phyloP scores from a whole-genome alignment of 148 eudicot species.

The Talinum fruticosum region DNA sequence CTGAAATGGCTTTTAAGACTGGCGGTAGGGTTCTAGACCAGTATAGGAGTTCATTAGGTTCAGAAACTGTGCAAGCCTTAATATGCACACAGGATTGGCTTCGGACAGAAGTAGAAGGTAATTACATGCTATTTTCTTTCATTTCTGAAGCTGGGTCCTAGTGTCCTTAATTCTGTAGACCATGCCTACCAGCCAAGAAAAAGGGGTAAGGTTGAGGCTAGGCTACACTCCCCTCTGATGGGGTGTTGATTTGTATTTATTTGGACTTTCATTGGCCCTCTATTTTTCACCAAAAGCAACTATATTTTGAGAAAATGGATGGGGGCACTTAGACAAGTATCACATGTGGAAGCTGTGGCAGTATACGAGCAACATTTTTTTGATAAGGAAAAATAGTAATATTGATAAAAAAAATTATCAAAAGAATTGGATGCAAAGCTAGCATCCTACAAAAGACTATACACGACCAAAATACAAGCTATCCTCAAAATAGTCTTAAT shows the following conservation, averaged over 20 bases:
- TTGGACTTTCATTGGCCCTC: not conserved
- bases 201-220: not conserved
- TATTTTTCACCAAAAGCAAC: no score
- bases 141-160: not conserved
- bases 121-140: not conserved
- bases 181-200: not conserved
- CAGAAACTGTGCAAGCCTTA: constrained; percentile 82
- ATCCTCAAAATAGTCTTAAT: no score
- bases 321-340: not conserved
- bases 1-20: constrained; percentile 66
- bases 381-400: no score
- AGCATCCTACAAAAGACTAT: no score
- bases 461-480: no score
- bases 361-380: not conserved
- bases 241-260: not conserved
- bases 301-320: not conserved
- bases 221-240: not conserved
- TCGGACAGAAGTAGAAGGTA: constrained; percentile 62
- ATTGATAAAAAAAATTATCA: no score
- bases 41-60: constrained; percentile 61
- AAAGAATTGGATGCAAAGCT: no score
- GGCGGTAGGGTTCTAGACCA: constrained; percentile 68
- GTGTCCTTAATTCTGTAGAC: not conserved
- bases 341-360: not conserved
- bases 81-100: constrained; percentile 97